Conservation (phyloP, 208 protist genomes). For the Trypanosoma mega region DNA sequence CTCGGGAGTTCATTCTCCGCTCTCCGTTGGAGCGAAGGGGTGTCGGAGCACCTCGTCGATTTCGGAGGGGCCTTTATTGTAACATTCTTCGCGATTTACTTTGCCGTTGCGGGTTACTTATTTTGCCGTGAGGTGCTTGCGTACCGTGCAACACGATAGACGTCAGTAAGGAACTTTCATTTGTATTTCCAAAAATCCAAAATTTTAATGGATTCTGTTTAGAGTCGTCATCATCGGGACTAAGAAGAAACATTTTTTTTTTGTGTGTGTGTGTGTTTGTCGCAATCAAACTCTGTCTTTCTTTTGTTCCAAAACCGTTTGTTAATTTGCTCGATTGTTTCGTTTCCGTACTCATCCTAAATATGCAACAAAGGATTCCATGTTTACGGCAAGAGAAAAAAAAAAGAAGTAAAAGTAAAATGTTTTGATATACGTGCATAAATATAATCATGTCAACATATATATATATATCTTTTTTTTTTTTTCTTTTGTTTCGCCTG, state of each 20-base stretch:
- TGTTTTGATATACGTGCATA: neutral
- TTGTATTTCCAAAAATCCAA: neutral
- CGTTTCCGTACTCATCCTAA: neutral
- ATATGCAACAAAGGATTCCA: neutral
- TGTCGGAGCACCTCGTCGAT: conserved; percentile 23
- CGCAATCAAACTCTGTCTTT: no score
- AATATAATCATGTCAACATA: neutral
- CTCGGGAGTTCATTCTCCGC: neutral
- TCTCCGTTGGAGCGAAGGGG: neutral
- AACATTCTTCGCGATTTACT: conserved; percentile 41
- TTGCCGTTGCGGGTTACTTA: conserved; percentile 33
- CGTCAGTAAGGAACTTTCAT: neutral
- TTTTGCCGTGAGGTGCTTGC: conserved; percentile 5
- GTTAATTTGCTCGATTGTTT: neutral
- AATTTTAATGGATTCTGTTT: no score
- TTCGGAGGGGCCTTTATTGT: conserved; percentile 37
- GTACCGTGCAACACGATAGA: neutral
- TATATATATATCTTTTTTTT: neutral
- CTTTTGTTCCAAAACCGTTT: no score
- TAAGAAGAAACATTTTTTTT: no score
- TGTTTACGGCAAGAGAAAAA: neutral
- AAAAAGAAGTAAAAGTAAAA: conserved; percentile 7
- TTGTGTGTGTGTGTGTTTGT: no score
- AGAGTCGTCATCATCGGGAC: no score
- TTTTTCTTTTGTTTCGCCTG: neutral